Percentiles rank a stretch among this genome's conserved stretches.
Evolutionary conservation across 768 basidiomycete genomes (phyloP).

Genomic region (Collybiopsis luxurians): DNA sequence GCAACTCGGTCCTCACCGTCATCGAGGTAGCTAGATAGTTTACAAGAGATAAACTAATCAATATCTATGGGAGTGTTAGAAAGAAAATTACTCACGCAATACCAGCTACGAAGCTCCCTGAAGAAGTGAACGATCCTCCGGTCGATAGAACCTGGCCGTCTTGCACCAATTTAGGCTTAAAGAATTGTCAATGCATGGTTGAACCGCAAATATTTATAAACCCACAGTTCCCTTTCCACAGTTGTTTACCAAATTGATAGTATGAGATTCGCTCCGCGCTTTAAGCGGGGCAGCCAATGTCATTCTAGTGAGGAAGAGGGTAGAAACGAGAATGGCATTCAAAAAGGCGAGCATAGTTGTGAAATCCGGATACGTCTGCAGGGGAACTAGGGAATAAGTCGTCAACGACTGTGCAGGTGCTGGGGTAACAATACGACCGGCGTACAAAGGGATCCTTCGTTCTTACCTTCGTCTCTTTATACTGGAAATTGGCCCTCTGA

Average conservation of each 20-base stretch:
- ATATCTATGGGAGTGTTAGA: no score
- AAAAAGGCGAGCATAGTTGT: neutral
- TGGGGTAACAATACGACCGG: neutral
- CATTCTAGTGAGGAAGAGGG: neutral
- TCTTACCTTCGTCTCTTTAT: neutral
- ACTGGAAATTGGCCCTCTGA: no score
- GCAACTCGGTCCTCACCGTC: neutral
- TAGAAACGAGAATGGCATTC: neutral
- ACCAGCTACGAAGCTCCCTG: slow-evolving; percentile 26
- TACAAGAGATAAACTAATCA: neutral
- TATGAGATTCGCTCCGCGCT: neutral
- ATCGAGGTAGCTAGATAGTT: no score
- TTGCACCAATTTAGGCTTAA: slow-evolving; percentile 28
- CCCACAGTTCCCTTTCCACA: slow-evolving; percentile 33
- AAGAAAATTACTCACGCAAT: slow-evolving; percentile 29
- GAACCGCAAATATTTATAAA: neutral
- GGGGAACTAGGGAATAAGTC: neutral
- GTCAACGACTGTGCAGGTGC: neutral
- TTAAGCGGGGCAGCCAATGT: neutral
- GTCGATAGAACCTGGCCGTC: slow-evolving; percentile 26
- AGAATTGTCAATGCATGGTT: neutral
- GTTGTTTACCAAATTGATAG: slow-evolving; percentile 24
- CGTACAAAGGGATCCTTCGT: neutral
- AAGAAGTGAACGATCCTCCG: slow-evolving; percentile 24
- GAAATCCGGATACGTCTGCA: no score